A percentile compares a stretch with the other conserved stretches of the same genome.
Evolutionary conservation across 1,284 basidiomycete species (phyloP).

Genomic region (Acaromyces ingoldii): DNA sequence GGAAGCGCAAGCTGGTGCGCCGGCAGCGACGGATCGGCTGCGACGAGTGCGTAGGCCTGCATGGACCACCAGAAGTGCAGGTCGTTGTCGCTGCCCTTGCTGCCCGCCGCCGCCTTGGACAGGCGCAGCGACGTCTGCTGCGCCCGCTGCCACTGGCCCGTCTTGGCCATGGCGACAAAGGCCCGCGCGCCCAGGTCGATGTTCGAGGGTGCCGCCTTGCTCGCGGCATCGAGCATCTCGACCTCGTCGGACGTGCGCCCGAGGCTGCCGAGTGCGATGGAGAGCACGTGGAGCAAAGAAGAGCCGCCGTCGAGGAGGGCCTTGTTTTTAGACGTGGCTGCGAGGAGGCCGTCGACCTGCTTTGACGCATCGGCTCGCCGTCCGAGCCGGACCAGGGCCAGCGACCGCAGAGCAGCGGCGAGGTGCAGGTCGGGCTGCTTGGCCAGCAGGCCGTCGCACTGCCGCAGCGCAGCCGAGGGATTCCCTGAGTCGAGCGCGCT

Average conservation of each 20-base stretch:
- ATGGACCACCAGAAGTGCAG: constrained; percentile 78
- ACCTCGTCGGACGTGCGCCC: constrained; percentile 61
- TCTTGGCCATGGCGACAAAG: constrained; percentile 59
- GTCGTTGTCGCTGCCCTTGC: constrained; percentile 70
- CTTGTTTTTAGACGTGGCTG: constrained; percentile 63
- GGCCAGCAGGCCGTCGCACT: constrained; percentile 2
- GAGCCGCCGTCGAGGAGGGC: no score
- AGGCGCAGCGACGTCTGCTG: constrained; percentile 39
- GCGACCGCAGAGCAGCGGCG: constrained; percentile 65
- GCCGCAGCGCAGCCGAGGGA: constrained; percentile 7
- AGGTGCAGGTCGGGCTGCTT: constrained; percentile 24
- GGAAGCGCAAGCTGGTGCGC: constrained; percentile 61
- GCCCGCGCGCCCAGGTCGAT: constrained; percentile 75
- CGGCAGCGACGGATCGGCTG: constrained; percentile 24
- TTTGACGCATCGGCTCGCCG: constrained; percentile 72
- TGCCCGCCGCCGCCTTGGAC: constrained; percentile 58
- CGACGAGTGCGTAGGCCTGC: constrained; percentile 67
- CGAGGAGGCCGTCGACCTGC: constrained; percentile 73
- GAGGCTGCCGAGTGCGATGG: constrained; percentile 69
- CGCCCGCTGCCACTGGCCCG: constrained; percentile 31
- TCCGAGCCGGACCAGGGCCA: constrained; percentile 72
- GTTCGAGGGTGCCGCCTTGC: constrained; percentile 64
- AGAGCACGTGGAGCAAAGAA: constrained; percentile 68
- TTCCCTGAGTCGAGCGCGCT: constrained; percentile 35
- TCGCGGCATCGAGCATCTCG: constrained; percentile 43